phyloP scores from a whole-genome alignment of 2,329 filamentous ascomycete species.

The Trichoderma oligosporum region DNA sequence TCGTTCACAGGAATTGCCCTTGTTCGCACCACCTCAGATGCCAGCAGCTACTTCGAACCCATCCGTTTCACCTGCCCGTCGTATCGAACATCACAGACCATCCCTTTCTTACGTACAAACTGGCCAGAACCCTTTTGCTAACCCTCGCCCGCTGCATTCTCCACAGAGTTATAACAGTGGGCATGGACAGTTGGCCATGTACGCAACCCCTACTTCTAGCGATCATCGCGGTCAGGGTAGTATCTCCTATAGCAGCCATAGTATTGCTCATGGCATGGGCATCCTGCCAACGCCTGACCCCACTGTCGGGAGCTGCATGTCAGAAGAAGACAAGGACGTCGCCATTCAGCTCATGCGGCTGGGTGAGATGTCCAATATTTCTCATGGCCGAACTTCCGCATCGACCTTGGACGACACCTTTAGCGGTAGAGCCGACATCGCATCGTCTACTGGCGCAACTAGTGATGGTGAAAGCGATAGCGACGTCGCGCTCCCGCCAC shows the following conservation, averaged over 20 bases:
- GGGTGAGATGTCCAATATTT: conserved; percentile 89
- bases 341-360: conserved; percentile 95
- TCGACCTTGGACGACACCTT: conserved; percentile 92
- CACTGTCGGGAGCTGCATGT: conserved; percentile 95
- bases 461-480: conserved; percentile 71
- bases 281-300: conserved; percentile 91
- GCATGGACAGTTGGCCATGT: conserved; percentile 48
- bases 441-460: conserved; percentile 80
- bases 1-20: conserved; percentile 72
- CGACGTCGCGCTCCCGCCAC: conserved; percentile 56
- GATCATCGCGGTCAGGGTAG: conserved; percentile 66
- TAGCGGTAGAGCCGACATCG: conserved; percentile 80
- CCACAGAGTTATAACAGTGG: conserved; percentile 68
- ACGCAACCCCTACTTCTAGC: conserved; percentile 57
- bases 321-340: conserved; percentile 89
- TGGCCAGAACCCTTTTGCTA: conserved; percentile 75
- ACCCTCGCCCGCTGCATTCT: conserved; percentile 74
- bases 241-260: conserved; percentile 50
- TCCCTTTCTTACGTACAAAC: conserved; percentile 71
- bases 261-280: conserved; percentile 40
- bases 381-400: conserved; percentile 86
- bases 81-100: conserved; percentile 63
- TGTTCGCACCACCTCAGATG: conserved; percentile 93
- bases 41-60: conserved; percentile 93
- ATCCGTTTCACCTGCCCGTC: conserved; percentile 89